Evolutionary conservation across 202 grass and related monocot species (phyloP).

Genomic region (Bolboschoenoplectus hybrid): DNA sequence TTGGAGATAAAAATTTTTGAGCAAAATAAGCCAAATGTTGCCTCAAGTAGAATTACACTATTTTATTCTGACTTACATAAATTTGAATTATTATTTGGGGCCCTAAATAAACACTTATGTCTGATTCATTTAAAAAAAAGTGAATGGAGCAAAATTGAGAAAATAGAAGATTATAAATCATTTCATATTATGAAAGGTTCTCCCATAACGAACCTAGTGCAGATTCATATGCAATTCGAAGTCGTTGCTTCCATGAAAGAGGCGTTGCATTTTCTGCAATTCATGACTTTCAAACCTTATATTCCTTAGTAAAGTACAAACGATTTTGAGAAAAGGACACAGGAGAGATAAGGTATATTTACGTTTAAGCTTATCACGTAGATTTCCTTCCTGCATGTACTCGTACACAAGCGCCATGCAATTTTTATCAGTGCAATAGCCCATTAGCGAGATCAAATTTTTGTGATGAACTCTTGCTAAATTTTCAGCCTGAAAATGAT

Average conservation of each 20-base stretch:
- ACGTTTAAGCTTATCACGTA: conserved; percentile 47
- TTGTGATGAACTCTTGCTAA: conserved; percentile 39
- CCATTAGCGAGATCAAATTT: conserved; percentile 37
- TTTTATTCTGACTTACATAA: background rate
- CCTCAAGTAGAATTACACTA: too few relatives aligned
- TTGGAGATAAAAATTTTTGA: too few relatives aligned
- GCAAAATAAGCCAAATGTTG: background rate
- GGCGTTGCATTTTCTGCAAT: background rate
- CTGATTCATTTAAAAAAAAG: too few relatives aligned
- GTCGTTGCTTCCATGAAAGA: conserved; percentile 41
- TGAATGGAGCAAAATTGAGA: background rate
- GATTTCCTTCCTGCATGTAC: conserved; percentile 52
- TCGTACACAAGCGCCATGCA: conserved; percentile 51
- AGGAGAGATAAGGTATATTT: background rate
- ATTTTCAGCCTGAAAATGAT: conserved; percentile 20
- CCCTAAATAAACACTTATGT: too few relatives aligned
- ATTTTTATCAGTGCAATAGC: conserved; percentile 47
- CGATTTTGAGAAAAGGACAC: too few relatives aligned
- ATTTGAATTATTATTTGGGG: background rate
- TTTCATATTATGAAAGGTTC: too few relatives aligned
- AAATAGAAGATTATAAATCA: too few relatives aligned
- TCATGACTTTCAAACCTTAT: background rate
- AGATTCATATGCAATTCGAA: conserved; percentile 47
- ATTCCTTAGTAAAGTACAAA: background rate
- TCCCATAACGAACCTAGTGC: conserved; percentile 30